Conservation (phyloP, 2,329 filamentous ascomycete genomes). For the Ceratocystis huliohia region DNA sequence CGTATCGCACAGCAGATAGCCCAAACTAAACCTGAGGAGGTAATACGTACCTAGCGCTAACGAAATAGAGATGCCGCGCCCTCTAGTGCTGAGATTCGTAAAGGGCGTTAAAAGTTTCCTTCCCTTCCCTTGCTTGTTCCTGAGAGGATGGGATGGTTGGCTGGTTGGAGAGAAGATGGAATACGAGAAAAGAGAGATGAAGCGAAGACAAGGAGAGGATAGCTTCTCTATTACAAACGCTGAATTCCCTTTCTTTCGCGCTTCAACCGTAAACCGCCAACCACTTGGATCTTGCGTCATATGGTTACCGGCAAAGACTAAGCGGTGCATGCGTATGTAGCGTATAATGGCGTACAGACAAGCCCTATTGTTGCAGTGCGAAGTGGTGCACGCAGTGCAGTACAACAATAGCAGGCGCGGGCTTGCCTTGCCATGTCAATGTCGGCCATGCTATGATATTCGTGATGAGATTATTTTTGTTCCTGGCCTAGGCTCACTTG, state of each 20-base stretch:
- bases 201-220: background rate
- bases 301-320: too few species aligned
- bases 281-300: too few species aligned
- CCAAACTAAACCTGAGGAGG: background rate
- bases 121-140: background rate
- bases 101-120: background rate
- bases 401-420: too few species aligned
- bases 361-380: background rate
- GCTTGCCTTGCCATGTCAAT: too few species aligned
- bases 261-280: too few species aligned
- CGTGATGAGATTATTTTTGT: background rate
- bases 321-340: too few species aligned
- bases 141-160: background rate
- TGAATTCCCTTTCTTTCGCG: too few species aligned
- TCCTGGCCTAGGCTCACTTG: background rate
- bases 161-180: background rate
- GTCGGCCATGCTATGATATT: too few species aligned
- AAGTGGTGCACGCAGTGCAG: background rate
- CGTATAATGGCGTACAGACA: too few species aligned
- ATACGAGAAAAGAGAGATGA: slow-evolving; percentile 3
- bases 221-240: too few species aligned
- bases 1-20: background rate
- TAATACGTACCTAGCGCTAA: background rate
- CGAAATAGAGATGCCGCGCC: background rate
- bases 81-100: background rate